Base-by-base conservation (phyloP, 495 filamentous ascomycete genomes). In the Neurospora sublineolata region DNA sequence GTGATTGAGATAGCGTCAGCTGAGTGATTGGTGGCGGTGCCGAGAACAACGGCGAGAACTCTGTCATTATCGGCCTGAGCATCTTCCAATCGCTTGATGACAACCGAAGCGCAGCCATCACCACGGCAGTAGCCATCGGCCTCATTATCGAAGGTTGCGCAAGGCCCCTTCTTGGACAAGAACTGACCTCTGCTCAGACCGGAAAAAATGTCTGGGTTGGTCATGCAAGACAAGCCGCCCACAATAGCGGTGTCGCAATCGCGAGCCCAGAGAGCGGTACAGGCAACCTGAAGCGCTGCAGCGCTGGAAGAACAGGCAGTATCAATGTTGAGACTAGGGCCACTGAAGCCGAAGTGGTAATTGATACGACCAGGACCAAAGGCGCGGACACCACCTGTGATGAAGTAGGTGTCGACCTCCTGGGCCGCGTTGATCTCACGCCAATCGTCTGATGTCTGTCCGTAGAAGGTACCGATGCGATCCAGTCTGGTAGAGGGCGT, bases 381-480 rank as follows among this genome's bases (percentile, higher is more conserved):
- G 18, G 94, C 93, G 52, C 93, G 87, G 20, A 94, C 91, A 76
- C 92, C 94, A 67, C 94, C 94, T 0, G 94, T 93, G 77, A 97
- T 97, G 82, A 90, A 97, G 79, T 97, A 97, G 1, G 93, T 97
- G 79, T 97, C 94, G 71, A 97, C 89, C 72, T 97, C 92, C 76
- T 97, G 89, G 18, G 91, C 90, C 67, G 91, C 92, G 79, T 96
- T 96, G 74, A 96, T 91, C 75, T 97, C 94, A 80, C 91, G 88
- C 85, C 93, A 97, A 74, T 97, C 94, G 71, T 97, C 93, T 73
- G 92, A 94, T 1, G 94, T 95, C 82, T 94, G 92, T 58, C 94
- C 94, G 77, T 96, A 96, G 79, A 97, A 97, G 20, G 92, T 93
- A 36, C 94, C 94, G 69, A 97, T 91, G 5, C 94, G 88, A 78